Conservation (phyloP, 148 eudicot genomes). For the Rhododendron ferrugineum region DNA sequence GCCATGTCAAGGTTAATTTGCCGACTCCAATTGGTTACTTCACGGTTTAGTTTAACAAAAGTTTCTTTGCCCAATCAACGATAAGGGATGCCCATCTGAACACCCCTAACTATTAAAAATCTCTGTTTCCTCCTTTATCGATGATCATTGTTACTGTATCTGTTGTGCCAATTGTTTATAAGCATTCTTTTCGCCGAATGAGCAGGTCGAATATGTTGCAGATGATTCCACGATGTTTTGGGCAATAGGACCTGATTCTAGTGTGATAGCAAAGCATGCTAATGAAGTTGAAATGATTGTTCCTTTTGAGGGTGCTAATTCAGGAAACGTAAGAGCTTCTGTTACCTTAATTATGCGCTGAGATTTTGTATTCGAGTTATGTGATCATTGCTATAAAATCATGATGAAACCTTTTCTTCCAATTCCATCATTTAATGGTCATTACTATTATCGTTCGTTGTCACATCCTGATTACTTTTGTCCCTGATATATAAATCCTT, state of each 20-base stretch:
- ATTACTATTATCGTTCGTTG: not conserved
- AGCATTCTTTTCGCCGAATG: not conserved
- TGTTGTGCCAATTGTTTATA: conserved; percentile 6
- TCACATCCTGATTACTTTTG: not conserved
- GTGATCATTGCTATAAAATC: not conserved
- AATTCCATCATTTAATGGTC: not conserved
- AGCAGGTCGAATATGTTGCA: conserved; percentile 63
- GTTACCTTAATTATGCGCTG: not conserved
- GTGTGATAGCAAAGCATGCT: conserved; percentile 65
- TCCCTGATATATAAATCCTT: not conserved
- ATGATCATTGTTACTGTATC: not conserved
- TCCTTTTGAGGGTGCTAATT: conserved; percentile 69
- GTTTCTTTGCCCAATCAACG: not conserved
- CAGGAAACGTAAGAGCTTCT: conserved; percentile 58
- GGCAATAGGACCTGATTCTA: conserved; percentile 77
- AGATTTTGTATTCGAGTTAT: not conserved
- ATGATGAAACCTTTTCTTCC: not conserved
- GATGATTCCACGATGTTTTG: conserved; percentile 90
- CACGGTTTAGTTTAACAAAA: not conserved
- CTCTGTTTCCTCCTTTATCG: not conserved
- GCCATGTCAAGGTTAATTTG: not conserved
- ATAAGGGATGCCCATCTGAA: not conserved
- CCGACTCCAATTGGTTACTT: not conserved
- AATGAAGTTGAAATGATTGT: conserved; percentile 73
- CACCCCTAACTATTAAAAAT: not conserved